Base-by-base conservation (phyloP, 2,329 filamentous ascomycete genomes). In the Aspergillus fructus region DNA sequence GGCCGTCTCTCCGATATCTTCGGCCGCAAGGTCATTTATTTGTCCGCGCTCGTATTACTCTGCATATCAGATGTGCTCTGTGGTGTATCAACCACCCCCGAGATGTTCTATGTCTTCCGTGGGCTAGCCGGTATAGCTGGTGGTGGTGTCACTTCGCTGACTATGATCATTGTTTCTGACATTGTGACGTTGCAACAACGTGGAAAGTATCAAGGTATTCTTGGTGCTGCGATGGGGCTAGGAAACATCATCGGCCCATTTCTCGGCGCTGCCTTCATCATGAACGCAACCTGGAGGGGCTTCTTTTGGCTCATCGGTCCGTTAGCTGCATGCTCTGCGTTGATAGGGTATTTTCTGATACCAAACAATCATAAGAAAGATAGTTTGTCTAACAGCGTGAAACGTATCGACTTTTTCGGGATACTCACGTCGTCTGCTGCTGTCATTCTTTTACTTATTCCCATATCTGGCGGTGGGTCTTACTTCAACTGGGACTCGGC, bases 91-190 rank as follows among this genome's bases (percentile, higher is more conserved):
- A 75, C 78, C 39, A 85, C 79, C 56, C 77, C 81, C 0, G 75
- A 80, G 19, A 82, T 84, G 76, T 79, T 89, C 23, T 88, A 87
- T 69, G 76, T 82, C 19, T 88, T 86, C 66, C 78, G 86, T 37
- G 85, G 78, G 4, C 64, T 86, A 17, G 81, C 84, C 11, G 85
- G 86, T 53, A 74, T 88, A 13, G 85, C 83, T 11, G 82, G 81
- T 41, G 86, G 85, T 2, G 86, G 86, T 9, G 80, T 88, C 47
- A 80, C 77, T 21, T 83, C 81, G 21, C 69, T 87, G 46, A 75
- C 80, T 4, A 85, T 85, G 81, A 86, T 87, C 63, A 85, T 87
- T 51, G 80, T 86, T 1, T 83, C 79, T 6, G 85, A 87, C 66
- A 73, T 87, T 6, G 83, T 85, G 0, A 83, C 82, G 0, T 72